Evolutionary conservation across 1,139 yeast species (phyloP).

Genomic region (Hyphopichia buzzinii): DNA sequence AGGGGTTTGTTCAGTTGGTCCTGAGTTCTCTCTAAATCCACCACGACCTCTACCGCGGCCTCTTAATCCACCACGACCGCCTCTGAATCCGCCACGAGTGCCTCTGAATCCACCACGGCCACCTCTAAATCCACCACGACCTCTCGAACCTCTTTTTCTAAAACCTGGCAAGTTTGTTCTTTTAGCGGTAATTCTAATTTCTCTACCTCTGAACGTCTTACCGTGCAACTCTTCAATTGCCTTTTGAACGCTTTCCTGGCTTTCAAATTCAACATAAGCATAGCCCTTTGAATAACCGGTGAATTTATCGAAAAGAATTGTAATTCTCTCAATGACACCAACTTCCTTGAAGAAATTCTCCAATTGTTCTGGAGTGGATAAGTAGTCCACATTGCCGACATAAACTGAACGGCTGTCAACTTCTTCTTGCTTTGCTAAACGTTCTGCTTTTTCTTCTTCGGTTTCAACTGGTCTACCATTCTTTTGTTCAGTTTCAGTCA

Average conservation of each 20-base stretch:
- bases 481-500: conserved; percentile 7
- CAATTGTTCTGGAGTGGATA: conserved; percentile 41
- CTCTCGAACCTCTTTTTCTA: conserved; percentile 22
- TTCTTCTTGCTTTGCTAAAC: conserved; percentile 32
- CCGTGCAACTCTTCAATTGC: conserved; percentile 40
- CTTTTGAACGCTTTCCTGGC: conserved; percentile 23
- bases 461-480: conserved; percentile 17
- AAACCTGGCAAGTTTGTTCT: conserved; percentile 41
- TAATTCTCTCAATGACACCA: conserved; percentile 39
- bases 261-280: conserved; percentile 42
- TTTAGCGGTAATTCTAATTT: conserved; percentile 35
- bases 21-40: too few species aligned
- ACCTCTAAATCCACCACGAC: conserved; percentile 21
- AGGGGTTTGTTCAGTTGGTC: too few species aligned
- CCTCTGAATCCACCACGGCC: conserved; percentile 18
- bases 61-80: conserved; percentile 15
- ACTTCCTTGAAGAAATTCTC: conserved; percentile 34
- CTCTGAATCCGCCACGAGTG: conserved; percentile 17
- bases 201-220: conserved; percentile 34
- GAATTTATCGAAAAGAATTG: conserved; percentile 37
- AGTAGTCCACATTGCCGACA: conserved; percentile 45
- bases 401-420: conserved; percentile 38
- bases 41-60: conserved; percentile 20
- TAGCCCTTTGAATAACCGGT: conserved; percentile 46
- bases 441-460: conserved; percentile 27